Evolutionary conservation across 805 yeast species (phyloP).

Genomic region (Cyberlindnera lachancei): DNA sequence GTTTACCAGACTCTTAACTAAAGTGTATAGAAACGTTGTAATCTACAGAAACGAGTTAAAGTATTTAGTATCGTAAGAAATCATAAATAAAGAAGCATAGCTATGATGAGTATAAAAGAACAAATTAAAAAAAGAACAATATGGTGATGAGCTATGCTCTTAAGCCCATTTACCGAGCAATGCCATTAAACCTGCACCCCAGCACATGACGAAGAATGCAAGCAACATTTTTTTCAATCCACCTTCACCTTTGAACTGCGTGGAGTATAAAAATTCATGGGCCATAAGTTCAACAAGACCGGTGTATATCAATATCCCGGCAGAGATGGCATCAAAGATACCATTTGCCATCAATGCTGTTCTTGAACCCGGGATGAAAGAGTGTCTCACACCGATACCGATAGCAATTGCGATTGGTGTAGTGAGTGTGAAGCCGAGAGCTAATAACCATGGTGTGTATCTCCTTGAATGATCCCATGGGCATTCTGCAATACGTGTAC

Average conservation of each 20-base stretch:
- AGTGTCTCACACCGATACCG: constrained; percentile 66
- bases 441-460: constrained; percentile 52
- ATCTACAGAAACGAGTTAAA: too few species aligned
- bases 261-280: constrained; percentile 58
- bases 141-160: constrained; percentile 1
- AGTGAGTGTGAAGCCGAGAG: constrained; percentile 42
- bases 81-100: too few species aligned
- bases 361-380: constrained; percentile 53
- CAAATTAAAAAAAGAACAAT: too few species aligned
- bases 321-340: constrained; percentile 63
- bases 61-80: not conserved
- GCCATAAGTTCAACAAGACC: constrained; percentile 78
- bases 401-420: constrained; percentile 74
- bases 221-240: constrained; percentile 43
- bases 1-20: constrained; percentile 48
- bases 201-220: constrained; percentile 47
- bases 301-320: constrained; percentile 73
- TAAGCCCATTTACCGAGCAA: constrained; percentile 69
- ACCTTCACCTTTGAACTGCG: constrained; percentile 54
- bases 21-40: not conserved
- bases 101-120: too few species aligned
- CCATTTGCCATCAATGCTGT: constrained; percentile 62
- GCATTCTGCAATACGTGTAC: constrained; percentile 62
- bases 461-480: constrained; percentile 28
- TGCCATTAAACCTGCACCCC: constrained; percentile 75